A percentile compares a stretch with the other conserved stretches of the same genome.
These are phyloP conservation scores for Saturnispora galanensis DNA, from an alignment of 805 yeast species.

Conservation along the genomic window DNA sequence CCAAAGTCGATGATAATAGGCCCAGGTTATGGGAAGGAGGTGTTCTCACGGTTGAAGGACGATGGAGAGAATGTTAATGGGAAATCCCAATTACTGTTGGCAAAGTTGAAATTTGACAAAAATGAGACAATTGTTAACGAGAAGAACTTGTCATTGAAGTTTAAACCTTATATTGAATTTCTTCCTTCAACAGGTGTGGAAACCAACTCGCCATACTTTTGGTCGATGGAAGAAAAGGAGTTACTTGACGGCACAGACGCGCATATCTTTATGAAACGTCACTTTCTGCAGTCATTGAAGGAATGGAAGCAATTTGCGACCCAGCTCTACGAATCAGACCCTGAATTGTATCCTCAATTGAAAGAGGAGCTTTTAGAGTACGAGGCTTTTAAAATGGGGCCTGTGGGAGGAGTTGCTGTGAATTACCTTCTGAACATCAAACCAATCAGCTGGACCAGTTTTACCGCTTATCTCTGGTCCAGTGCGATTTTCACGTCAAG, in stretches of 20 bases:
- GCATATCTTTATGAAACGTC: constrained; percentile 41
- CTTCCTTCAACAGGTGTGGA: constrained; percentile 34
- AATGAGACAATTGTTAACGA: constrained; percentile 12
- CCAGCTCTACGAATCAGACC: constrained; percentile 13
- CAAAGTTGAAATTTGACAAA: constrained; percentile 32
- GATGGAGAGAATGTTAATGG: constrained; percentile 21
- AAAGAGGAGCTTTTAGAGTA: constrained; percentile 20
- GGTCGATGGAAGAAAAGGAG: constrained; percentile 44
- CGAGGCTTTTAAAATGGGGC: constrained; percentile 16
- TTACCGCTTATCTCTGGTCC: constrained; percentile 70
- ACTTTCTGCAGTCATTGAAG: constrained; percentile 35
- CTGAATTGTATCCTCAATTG: constrained; percentile 9
- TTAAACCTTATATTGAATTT: constrained; percentile 36
- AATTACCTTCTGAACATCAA: constrained; percentile 12
- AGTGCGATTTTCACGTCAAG: constrained; percentile 60
- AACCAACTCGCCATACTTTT: constrained; percentile 56
- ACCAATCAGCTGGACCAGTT: constrained; percentile 45
- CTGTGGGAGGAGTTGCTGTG: constrained; percentile 14
- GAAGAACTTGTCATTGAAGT: constrained; percentile 21
- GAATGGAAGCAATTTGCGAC: constrained; percentile 45
- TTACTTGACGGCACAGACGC: constrained; percentile 62
- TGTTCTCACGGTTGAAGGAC: constrained; percentile 9
- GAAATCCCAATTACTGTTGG: constrained; percentile 30
- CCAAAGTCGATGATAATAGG: constrained; percentile 32
- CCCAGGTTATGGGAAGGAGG: constrained; percentile 25